Evolutionary conservation across 768 basidiomycete genomes (phyloP), one percentile per base, ranked within the genome.

Genomic region (Tremella yokohamensis): DNA sequence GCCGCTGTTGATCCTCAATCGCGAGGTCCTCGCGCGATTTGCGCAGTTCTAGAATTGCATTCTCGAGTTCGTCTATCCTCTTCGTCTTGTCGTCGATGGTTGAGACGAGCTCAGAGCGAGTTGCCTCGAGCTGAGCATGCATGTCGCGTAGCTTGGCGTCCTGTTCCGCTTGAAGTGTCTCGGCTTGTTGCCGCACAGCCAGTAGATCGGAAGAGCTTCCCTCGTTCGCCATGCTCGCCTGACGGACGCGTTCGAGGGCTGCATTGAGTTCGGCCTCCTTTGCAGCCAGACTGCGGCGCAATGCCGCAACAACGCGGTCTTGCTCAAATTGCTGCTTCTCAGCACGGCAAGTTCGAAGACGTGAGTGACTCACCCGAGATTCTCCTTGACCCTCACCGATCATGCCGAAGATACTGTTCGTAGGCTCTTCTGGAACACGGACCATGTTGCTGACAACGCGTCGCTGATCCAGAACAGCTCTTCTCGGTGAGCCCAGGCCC

Each of bases 391-490:
- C 2, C 34, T 55, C 25, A 49, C 38, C n/a, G 58, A 66, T n/a
- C 0, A 59, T 60, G 1, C 57, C 62, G 18, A 60, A 51, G 22
- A 66, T 57, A 3, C 55, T 56, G 16, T 54, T 34, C 60, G 57
- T 62, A 12, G 52, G 52, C 20, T 69, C 70, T 52, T 72, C 66
- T 12, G 63, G 40, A 12, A 70, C 37, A 26, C 64, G 54, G 18
- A 54, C 56, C 60, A 70, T 65, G 18, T 64, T 60, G 49, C 75
- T 76, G 55, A 76, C 64, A 15, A 72, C 69, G 47, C 75, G 47
- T 44, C 75, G 59, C 47, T 68, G 65, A 44, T 51, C n/a, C 40
- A 18, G 20, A 24, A 26, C 47, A 22, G 52, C 37, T 16, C 52
- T 48, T 42, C 53, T 50, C 0, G 70, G 70, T 11, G 53, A 61